Conservation (phyloP, 352 stramenopile species). For the Phytopythium oedochilum region DNA sequence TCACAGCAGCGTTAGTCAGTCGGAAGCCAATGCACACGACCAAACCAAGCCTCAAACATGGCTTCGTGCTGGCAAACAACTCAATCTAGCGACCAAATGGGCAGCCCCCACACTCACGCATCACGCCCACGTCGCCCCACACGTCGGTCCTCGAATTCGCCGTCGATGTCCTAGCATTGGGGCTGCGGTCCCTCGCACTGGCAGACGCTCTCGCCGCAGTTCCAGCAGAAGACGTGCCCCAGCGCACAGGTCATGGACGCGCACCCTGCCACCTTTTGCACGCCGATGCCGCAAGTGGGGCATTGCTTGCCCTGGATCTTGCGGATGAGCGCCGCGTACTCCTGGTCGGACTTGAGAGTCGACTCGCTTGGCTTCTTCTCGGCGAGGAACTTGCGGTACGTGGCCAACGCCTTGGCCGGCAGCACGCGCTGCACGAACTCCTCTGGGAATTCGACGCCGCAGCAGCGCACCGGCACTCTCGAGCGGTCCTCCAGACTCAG, state of each 20-base stretch:
- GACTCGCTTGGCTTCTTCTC: constrained; percentile 31
- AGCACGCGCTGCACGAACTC: constrained; percentile 26
- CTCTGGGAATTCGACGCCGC: constrained; percentile 45
- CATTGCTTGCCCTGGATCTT: constrained; percentile 47
- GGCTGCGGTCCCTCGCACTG: constrained; percentile 4
- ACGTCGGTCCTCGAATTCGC: no score
- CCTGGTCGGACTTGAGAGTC: constrained; percentile 39
- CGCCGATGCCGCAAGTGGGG: constrained; percentile 49
- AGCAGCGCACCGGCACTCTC: constrained; percentile 50
- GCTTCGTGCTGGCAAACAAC: no score
- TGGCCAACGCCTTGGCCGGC: constrained; percentile 2
- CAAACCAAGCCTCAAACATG: no score
- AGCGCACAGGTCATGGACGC: constrained; percentile 25
- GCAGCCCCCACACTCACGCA: no score
- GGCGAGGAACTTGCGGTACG: constrained; percentile 31
- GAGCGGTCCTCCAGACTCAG: constrained; percentile 33
- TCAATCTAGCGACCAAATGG: no score
- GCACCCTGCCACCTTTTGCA: constrained; percentile 40
- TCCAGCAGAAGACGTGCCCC: constrained; percentile 39
- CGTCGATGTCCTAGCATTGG: no score
- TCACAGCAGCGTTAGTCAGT: neutral
- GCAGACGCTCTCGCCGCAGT: constrained; percentile 19
- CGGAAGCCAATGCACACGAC: neutral
- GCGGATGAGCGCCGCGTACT: constrained; percentile 39
- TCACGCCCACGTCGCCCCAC: no score